Evolutionary conservation across 768 basidiomycete species (phyloP).

Genomic region (Suillus decipiens): DNA sequence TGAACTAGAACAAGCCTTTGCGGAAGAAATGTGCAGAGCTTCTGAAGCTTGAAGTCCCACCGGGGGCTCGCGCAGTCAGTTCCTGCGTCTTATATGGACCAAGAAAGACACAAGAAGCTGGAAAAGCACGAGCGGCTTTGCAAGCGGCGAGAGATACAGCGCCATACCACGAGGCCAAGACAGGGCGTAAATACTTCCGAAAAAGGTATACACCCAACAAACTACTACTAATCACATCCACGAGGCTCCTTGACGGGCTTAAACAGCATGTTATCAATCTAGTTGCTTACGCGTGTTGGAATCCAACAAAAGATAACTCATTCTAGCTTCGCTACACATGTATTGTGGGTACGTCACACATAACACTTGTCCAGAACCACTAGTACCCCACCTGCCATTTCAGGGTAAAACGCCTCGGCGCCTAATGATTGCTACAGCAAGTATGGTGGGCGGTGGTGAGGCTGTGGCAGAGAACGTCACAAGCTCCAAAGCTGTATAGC

Average conservation of each 20-base stretch:
- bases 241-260: neutral
- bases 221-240: neutral
- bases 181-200: conserved; percentile 3
- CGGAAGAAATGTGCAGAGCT: conserved; percentile 20
- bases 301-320: conserved; percentile 2
- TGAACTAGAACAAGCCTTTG: conserved; percentile 15
- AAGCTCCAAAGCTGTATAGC: neutral
- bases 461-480: neutral
- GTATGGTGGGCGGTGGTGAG: neutral
- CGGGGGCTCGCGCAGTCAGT: conserved; percentile 28
- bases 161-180: conserved; percentile 1
- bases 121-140: conserved; percentile 2
- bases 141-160: conserved; percentile 2
- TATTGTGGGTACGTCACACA: neutral
- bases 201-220: neutral
- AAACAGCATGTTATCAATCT: conserved; percentile 1
- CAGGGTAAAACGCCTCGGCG: neutral
- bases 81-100: conserved; percentile 19
- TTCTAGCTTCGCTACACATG: neutral
- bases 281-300: conserved; percentile 6
- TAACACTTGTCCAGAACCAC: neutral
- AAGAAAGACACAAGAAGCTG: conserved; percentile 17
- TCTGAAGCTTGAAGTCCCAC: conserved; percentile 23
- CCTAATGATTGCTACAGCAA: neutral
- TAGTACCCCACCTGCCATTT: neutral